Evolutionary conservation across 352 stramenopile species (phyloP).

Genomic region (Globisporangium nodosum): DNA sequence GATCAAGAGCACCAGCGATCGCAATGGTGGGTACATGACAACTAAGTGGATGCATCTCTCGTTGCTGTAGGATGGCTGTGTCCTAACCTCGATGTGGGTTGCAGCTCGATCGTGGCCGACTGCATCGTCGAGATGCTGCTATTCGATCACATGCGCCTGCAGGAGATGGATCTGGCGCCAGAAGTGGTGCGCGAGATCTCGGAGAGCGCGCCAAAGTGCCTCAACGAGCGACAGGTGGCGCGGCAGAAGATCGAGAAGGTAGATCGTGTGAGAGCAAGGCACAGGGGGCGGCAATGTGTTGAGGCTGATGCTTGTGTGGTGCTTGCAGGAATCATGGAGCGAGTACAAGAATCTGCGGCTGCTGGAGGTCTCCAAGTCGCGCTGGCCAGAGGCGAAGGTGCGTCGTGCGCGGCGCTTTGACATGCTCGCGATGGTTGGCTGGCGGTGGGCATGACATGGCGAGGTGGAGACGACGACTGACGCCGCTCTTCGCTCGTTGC

Average conservation of each 20-base stretch:
- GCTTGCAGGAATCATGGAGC: constrained; percentile 46
- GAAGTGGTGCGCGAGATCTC: constrained; percentile 59
- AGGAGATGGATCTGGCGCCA: constrained; percentile 62
- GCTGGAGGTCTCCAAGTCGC: constrained; percentile 62
- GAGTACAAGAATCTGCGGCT: constrained; percentile 62
- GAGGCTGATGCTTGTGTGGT: background rate
- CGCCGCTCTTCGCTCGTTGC: background rate
- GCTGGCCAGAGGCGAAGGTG: constrained; percentile 61
- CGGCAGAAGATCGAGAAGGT: constrained; percentile 38
- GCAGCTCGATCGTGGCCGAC: constrained; percentile 48
- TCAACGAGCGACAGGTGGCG: constrained; percentile 47
- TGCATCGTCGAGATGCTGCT: constrained; percentile 68
- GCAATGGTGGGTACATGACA: constrained; percentile 33
- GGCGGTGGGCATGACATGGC: background rate
- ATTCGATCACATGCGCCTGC: constrained; percentile 65
- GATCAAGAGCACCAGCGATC: constrained; percentile 38
- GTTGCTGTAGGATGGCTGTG: background rate
- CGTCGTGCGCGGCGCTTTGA: background rate
- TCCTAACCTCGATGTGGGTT: background rate
- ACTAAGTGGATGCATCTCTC: background rate
- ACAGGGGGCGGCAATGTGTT: background rate
- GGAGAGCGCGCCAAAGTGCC: constrained; percentile 43
- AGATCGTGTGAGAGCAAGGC: background rate
- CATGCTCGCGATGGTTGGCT: background rate
- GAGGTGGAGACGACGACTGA: background rate